A percentile compares a stretch with the other conserved stretches of the same genome.
Conservation (phyloP, 1,139 yeast genomes). For the Saccharomyces pastorianus region DNA sequence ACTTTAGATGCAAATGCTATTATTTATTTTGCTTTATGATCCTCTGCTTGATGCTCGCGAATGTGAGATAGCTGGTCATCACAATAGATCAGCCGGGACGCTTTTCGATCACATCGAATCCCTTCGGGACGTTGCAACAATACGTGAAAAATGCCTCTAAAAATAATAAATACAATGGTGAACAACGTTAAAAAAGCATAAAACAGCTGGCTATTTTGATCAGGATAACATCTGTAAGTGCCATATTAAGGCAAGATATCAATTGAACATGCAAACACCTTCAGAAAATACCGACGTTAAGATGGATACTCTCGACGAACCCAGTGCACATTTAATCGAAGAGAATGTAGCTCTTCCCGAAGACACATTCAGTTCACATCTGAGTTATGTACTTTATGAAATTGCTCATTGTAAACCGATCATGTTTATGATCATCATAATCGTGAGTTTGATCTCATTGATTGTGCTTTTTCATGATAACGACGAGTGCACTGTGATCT, state of each 20-base stretch:
- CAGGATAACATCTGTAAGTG: no score
- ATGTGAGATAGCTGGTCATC: background rate
- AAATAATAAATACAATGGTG: no score
- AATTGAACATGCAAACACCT: background rate
- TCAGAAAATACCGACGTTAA: background rate
- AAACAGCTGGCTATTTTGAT: no score
- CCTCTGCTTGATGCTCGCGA: background rate
- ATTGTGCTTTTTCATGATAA: background rate
- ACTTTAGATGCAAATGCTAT: no score
- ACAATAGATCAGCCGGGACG: background rate
- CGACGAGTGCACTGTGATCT: background rate
- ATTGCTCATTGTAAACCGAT: background rate
- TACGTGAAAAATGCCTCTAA: background rate
- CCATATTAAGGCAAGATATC: background rate
- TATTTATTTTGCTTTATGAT: background rate
- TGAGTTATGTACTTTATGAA: background rate
- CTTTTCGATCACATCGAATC: background rate
- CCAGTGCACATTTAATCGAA: background rate
- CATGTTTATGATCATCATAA: background rate
- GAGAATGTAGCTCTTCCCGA: background rate
- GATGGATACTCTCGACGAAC: background rate
- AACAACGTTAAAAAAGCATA: no score
- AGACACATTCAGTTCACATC: background rate
- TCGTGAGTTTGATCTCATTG: background rate
- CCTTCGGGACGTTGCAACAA: background rate